A percentile compares a stretch with the other conserved stretches of the same genome.
phyloP scores from a whole-genome alignment of 257 asterid species.

The Solanum habrochaites region DNA sequence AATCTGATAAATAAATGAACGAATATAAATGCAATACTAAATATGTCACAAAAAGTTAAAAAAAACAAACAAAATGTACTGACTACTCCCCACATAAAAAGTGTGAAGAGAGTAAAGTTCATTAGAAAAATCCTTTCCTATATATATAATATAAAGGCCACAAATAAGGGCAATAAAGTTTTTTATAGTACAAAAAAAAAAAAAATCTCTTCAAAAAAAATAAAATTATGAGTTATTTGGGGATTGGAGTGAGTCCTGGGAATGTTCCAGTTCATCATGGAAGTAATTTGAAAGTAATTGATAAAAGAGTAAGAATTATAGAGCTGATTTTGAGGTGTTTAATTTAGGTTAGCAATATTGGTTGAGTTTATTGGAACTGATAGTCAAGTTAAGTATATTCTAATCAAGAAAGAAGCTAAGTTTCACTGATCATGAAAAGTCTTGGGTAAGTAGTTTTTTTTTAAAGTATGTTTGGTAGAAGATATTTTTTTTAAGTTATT shows the following conservation, averaged over 20 bases:
- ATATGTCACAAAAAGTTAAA: background rate
- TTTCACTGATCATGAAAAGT: conserved; percentile 90
- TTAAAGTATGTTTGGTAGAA: too few species aligned
- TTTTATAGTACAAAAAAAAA: background rate
- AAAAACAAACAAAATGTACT: background rate
- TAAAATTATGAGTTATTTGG: conserved; percentile 73
- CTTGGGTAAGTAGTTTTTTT: conserved; percentile 50
- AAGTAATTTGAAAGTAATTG: conserved; percentile 61
- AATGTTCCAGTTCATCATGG: conserved; percentile 80
- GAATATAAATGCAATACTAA: background rate
- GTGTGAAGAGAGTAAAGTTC: background rate
- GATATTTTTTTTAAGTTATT: too few species aligned
- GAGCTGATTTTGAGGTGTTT: conserved; percentile 68
- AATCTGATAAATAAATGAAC: fast-evolving
- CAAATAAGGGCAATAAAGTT: background rate
- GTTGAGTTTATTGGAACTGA: conserved; percentile 69
- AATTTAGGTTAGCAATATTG: conserved; percentile 49
- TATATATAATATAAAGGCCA: background rate
- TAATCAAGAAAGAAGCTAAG: conserved; percentile 65
- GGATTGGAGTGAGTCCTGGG: conserved; percentile 97
- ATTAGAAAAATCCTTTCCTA: background rate
- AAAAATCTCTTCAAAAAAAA: background rate
- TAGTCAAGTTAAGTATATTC: conserved; percentile 71
- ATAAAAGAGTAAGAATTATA: conserved; percentile 55
- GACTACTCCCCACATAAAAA: background rate